phyloP scores from a whole-genome alignment of 2,329 filamentous ascomycete genomes.

The Alternaria triticina region DNA sequence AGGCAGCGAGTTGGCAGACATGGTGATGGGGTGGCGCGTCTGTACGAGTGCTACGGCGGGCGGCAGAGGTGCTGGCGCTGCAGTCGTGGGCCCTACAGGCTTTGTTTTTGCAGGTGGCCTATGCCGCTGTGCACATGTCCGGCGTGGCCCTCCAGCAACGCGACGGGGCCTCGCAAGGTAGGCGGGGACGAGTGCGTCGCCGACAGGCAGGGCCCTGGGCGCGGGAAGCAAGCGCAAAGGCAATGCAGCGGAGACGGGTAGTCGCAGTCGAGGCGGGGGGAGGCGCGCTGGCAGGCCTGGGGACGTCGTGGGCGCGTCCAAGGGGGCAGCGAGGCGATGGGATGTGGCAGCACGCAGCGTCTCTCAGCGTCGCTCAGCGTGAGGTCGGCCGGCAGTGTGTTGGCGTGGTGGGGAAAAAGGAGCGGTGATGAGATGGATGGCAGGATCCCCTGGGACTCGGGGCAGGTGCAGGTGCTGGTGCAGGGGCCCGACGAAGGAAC shows the following conservation, averaged over 20 bases:
- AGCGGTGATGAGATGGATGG: slow-evolving; percentile 5
- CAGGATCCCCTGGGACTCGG: slow-evolving; percentile 6
- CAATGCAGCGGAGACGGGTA: slow-evolving; percentile 7
- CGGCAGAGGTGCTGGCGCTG: slow-evolving; percentile 9
- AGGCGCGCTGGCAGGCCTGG: not conserved
- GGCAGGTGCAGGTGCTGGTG: not conserved
- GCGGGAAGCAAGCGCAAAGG: slow-evolving; percentile 15
- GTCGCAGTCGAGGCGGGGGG: slow-evolving; percentile 13
- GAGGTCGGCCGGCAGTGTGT: not conserved
- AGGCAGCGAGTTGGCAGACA: slow-evolving; percentile 67
- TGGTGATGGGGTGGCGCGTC: slow-evolving; percentile 22
- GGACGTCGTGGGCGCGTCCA: not conserved
- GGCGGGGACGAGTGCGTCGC: slow-evolving; percentile 9
- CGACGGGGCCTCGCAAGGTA: not conserved
- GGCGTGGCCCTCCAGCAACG: slow-evolving; percentile 11
- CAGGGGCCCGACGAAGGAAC: slow-evolving; percentile 13
- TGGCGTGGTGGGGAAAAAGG: slow-evolving; percentile 15
- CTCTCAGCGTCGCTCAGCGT: slow-evolving; percentile 5
- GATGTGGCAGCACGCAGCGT: slow-evolving; percentile 4
- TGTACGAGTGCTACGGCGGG: slow-evolving; percentile 10
- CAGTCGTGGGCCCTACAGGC: slow-evolving; percentile 18
- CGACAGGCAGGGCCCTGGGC: slow-evolving; percentile 18
- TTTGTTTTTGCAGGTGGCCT: slow-evolving; percentile 20
- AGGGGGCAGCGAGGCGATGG: not conserved
- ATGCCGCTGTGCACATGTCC: slow-evolving; percentile 37